Base-by-base conservation (phyloP, 2,329 filamentous ascomycete species). In the Colletotrichum sublineola region DNA sequence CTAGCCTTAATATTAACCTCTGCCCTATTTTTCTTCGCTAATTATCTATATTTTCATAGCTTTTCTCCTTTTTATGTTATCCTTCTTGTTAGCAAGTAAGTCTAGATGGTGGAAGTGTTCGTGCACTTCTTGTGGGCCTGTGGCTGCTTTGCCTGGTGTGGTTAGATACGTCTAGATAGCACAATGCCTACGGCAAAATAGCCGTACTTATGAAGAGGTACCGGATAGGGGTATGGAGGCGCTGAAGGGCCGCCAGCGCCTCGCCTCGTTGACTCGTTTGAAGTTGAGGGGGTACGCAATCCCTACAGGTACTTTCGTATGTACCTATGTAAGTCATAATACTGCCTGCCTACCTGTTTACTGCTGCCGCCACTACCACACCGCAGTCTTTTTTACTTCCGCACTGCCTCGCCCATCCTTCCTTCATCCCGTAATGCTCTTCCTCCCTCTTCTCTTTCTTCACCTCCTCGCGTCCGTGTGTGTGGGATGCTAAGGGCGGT, bases 401-500 rank as follows among this genome's bases (percentile, higher is more conserved):
- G 52, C 61, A 61, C n/a, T 57, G 36, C 50, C 40, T 44, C 52
- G 20, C 36, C 38, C 52, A 14, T 55, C 29, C 14, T 29, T 55
- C 29, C 14, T 29, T 46, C 57, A 44, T 56, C 40, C 38, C 40
- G 40, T 11, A 18, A 14, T 5, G 40, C 18, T 42, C 33, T n/a
- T 53, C 42, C 42, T 56, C 53, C 36, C 40, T 50, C 42, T 29
- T 50, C 24, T 53, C 36, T 38, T n/a, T 24, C 31, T 44, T 15
- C 38, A 1, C 50, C 20, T 44, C 42, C 42, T 44, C 18, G 24
- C 60, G 50, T 52, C 46, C n/a, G 60, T 63, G 46, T 63, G 60
- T 52, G 60, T 63, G 60, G 46, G 60, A 63, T 63, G 46, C 33
- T 33, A 63, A 63, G 46, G 55, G 60, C 60, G 60, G 60, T 63